These are phyloP conservation scores for Phytophthora citrophthora DNA, from an alignment of 352 stramenopile genomes.

Conservation along the genomic window DNA sequence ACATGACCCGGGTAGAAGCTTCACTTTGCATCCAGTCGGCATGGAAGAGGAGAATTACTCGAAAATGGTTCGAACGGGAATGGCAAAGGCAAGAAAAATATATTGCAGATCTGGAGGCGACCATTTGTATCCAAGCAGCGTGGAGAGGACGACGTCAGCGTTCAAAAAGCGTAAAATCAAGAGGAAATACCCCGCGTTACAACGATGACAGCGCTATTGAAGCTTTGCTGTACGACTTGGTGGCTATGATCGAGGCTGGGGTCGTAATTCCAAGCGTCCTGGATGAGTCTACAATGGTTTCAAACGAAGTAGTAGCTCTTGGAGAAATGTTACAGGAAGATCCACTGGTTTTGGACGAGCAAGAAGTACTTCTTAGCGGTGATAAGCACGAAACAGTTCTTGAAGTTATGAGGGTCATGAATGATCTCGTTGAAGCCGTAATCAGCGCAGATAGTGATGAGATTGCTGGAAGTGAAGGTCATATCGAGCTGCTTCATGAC, in stretches of 20 bases:
- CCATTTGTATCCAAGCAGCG: constrained; percentile 54
- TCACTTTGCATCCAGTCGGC: constrained; percentile 53
- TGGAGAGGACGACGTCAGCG: constrained; percentile 40
- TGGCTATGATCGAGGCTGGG: constrained; percentile 14
- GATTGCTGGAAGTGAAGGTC: background rate
- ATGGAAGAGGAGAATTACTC: constrained; percentile 38
- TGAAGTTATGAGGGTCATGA: constrained; percentile 1
- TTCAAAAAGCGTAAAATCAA: background rate
- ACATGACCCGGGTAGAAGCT: constrained; percentile 41
- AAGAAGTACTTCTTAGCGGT: background rate
- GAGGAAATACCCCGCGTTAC: background rate
- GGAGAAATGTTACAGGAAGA: background rate
- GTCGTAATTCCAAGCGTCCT: background rate
- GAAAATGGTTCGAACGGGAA: constrained; percentile 23
- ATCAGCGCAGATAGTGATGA: background rate
- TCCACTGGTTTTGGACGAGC: background rate
- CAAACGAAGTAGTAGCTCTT: background rate
- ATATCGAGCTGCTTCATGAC: background rate
- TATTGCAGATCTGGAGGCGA: constrained; percentile 41
- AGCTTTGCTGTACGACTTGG: constrained; percentile 21
- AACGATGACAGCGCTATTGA: constrained; percentile 21
- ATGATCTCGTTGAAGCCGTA: constrained; percentile 4
- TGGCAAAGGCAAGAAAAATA: constrained; percentile 22
- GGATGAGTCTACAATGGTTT: background rate
- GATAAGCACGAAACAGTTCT: too few relatives aligned